phyloP scores from a whole-genome alignment of 1,284 basidiomycete species.

The Phellopilus nigrolimitatus region DNA sequence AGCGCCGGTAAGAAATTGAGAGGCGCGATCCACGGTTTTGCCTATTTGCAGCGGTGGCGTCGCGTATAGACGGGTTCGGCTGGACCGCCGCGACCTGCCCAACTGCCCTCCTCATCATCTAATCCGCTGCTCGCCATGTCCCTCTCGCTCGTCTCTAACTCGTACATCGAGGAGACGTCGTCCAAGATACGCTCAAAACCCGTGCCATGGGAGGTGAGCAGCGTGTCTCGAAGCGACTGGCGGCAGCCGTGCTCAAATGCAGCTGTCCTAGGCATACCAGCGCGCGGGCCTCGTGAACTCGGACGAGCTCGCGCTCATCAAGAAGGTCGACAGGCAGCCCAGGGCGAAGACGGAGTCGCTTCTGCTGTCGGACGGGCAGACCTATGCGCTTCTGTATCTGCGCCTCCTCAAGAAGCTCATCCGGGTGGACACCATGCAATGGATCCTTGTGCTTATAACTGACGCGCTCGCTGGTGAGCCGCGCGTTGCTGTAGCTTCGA shows the following conservation, averaged over 20 bases:
- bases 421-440: conserved; percentile 91
- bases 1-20: conserved; percentile 12
- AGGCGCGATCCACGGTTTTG: conserved; percentile 15
- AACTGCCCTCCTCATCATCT: conserved; percentile 1
- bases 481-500: not conserved
- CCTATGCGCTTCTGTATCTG: conserved; percentile 88
- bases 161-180: conserved; percentile 84
- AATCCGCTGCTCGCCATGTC: conserved; percentile 44
- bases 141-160: conserved; percentile 80
- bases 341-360: conserved; percentile 68
- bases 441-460: conserved; percentile 84
- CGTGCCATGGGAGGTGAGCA: conserved; percentile 90
- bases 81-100: not conserved
- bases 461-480: conserved; percentile 79
- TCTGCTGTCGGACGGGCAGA: conserved; percentile 72
- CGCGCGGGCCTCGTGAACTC: conserved; percentile 86
- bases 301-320: conserved; percentile 88
- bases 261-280: conserved; percentile 74
- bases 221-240: not conserved
- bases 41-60: conserved; percentile 5
- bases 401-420: conserved; percentile 90
- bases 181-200: conserved; percentile 86
- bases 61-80: not conserved
- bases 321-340: conserved; percentile 83
- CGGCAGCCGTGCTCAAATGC: not conserved